Base-by-base conservation (phyloP, 2,329 filamentous ascomycete species). In the Epichloe amarillans region DNA sequence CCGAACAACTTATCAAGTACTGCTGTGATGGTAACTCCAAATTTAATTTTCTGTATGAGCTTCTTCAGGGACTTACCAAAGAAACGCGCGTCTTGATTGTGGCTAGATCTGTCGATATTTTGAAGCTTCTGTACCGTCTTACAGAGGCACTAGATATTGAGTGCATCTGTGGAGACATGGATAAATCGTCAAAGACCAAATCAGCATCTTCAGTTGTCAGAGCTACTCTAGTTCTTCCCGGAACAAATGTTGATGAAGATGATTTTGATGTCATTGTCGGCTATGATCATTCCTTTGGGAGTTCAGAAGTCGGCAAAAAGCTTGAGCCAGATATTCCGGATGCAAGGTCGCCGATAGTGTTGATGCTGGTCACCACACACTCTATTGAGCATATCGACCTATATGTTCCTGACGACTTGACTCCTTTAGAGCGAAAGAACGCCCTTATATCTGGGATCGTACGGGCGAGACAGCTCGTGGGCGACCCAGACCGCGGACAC, bases 1-100 rank as follows among this genome's bases (percentile, higher is more conserved):
- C 69, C 7, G 59, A 62, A 4, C 68, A 73, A 21, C 65, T 71
- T 49, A 72, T 73, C 56, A 80, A 73, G 58, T 76, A 79, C 55
- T 71, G 73, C 2, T 70, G 73, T 50, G 73, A 73, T 49, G 73
- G 76, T 10, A 83, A 80, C 61, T 66, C 76, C 50, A 84, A 84
- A 56, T 79, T 77, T 56, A 72, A 71, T 35, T 83, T 84, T 56
- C 57, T 82, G 5, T 73, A 70, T 43, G 77, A 81, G 54, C 65
- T 84, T 3, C 60, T 82, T 33, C 65, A 72, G 19, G 58, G 62
- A 8, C 59, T 81, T 11, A 61, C 65, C 15, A 61, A 65, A 12
- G 66, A 72, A 11, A 71, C 69, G 38, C 74, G 71, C 37, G 61
- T 83, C 7, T 62, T 81, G 14, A 71, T 84, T 23, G 58, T 83